Evolutionary conservation across 306 rosid species (phyloP), one percentile per base, ranked within the genome.

Genomic region (Dalbergia oliveri): DNA sequence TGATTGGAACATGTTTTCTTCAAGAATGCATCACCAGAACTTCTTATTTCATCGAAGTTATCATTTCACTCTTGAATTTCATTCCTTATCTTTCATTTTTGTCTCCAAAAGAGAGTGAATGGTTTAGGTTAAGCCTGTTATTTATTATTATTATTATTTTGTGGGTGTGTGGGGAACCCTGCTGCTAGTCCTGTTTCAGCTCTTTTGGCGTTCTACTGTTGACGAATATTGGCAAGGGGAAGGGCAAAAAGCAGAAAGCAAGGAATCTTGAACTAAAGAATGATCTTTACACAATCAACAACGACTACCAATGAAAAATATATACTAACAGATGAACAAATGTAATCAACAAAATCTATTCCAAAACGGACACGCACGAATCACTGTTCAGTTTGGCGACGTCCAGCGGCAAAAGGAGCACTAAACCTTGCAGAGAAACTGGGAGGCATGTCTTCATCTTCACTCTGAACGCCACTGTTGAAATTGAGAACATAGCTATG

Each of bases 401-500:
- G 66, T 23, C n/a, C 75, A 21, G 75, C 70, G 8, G 83, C 44
- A 12, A 62, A 58, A 34, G 89, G 84, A 69, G 81, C 87, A 23
- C 84, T 56, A 72, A 82, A 93, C 77, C 92, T 85, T 9, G 89
- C 62, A 7, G 90, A 76, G 81, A 87, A 89, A 73, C 79, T 83
- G n/a, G 73, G 84, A 44, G 81, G 87, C 58, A 78, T 77, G 34
- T 77, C 85, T 9, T 77, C 91, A 39, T 87, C 91, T 73, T 82
- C 92, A 23, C 84, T 76, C 15, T 70, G 87, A 31, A 71, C 56
- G 13, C 87, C 90, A 16, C 84, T 64, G 54, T 86, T 86, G 72
- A 91, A 91, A 78, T 91, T 91, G 45, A 91, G 90, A 67, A 91
- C 93, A 78, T 94, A 94, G 81, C 91, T 89, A 11, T 84, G 86